Evolutionary conservation across 495 filamentous ascomycete genomes (phyloP).

Genomic region (Aspergillus homomorphus): DNA sequence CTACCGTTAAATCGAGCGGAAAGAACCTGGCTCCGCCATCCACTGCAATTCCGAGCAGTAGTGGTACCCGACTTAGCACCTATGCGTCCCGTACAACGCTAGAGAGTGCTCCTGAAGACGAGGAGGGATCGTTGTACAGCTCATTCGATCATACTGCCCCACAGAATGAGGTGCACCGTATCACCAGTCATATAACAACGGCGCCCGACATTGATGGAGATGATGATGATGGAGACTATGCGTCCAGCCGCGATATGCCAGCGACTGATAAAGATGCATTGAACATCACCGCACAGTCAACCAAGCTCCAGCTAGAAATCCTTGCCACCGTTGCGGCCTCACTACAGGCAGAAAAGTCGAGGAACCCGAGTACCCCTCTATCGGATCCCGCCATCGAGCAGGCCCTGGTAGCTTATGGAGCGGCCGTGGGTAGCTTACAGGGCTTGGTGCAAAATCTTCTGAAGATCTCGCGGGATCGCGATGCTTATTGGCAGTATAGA

Average conservation of each 20-base stretch:
- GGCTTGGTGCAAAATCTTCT: conserved; percentile 82
- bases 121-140: conserved; percentile 55
- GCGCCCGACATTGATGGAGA: conserved; percentile 48
- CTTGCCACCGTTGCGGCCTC: conserved; percentile 80
- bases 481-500: conserved; percentile 94
- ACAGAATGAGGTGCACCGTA: conserved; percentile 48
- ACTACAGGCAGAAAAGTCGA: conserved; percentile 66
- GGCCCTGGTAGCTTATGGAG: conserved; percentile 83
- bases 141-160: conserved; percentile 57
- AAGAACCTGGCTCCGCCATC: conserved; percentile 39
- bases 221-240: conserved; percentile 81
- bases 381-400: conserved; percentile 71
- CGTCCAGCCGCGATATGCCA: conserved; percentile 70
- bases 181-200: conserved; percentile 45
- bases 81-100: conserved; percentile 51
- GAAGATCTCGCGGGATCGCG: conserved; percentile 87
- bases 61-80: conserved; percentile 40
- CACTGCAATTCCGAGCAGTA: conserved; percentile 32
- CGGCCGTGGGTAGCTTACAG: conserved; percentile 82
- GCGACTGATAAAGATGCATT: conserved; percentile 83
- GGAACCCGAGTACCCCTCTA: conserved; percentile 65
- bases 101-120: conserved; percentile 45
- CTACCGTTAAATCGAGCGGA: conserved; percentile 32
- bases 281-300: conserved; percentile 92
- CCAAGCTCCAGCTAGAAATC: conserved; percentile 86